Base-by-base conservation (phyloP, 1,284 basidiomycete genomes). In the Heterobasidion annosum region DNA sequence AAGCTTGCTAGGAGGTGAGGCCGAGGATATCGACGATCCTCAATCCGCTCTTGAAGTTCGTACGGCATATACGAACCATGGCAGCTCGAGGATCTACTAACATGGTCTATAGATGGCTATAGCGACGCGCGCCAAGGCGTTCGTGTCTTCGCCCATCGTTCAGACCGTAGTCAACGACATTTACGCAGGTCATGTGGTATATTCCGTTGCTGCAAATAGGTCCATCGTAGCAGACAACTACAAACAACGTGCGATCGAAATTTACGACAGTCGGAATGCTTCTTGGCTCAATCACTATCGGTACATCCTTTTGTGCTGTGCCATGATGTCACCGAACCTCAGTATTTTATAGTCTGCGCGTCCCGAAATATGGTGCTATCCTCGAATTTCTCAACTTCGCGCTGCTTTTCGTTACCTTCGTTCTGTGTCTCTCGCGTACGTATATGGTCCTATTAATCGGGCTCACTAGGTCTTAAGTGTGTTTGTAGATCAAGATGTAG, bases 141-240 rank as follows among this genome's bases (percentile, higher is more conserved):
- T 95, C 62, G 70, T 93, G 13, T 79, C 91, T 1, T 82, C 86
- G 4, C 82, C 91, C 0, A 77, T 94, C 13, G 82, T 90, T 8
- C 92, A 95, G 66, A 83, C 82, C 54, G 83, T 94, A 33, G 79
- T 94, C 48, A 85, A 86, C 61, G 86, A 93, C 56, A 88, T 95
- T 40, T 87, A 93, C 67, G 73, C 79, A 3, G 92, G 88, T 13
- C 74, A 78, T 12, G 79, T 91, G 40, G 74, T 88, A 13, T 88
- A 88, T 58, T 79, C 83, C 8, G 71, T 83, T 50, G 71, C 80
- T 2, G 81, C 85, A 1, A 78, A 75, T 52, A 79, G 84, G 32
- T 88, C 90, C 2, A 78, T 95, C 54, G 75, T 94, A 9, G 82
- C 86, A 33, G 93, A 94, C 67, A 90, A 91, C 63, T 94, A 94